Percentiles rank a stretch among this genome's conserved stretches.
Evolutionary conservation across 2,329 filamentous ascomycete species (phyloP).

Genomic region (Colletotrichum zoysiae): DNA sequence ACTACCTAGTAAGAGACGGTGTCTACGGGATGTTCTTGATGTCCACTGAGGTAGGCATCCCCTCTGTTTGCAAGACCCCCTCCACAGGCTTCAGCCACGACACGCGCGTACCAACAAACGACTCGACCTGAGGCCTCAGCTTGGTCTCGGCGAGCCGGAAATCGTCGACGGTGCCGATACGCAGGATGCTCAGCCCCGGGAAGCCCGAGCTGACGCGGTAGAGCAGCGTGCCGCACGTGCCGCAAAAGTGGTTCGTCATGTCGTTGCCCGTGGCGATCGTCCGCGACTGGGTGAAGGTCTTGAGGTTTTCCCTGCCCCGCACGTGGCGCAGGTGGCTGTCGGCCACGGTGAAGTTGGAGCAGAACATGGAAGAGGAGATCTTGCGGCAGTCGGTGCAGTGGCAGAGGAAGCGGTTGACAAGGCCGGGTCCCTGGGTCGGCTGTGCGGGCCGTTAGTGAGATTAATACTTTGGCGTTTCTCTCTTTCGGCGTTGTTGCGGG

Average conservation of each 20-base stretch:
- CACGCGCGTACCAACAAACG: slow-evolving; percentile 35
- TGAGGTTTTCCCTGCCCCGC: slow-evolving; percentile 66
- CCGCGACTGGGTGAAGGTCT: slow-evolving; percentile 57
- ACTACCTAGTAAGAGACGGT: no score
- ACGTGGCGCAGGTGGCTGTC: slow-evolving; percentile 61
- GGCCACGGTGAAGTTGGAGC: slow-evolving; percentile 67
- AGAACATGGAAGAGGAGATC: slow-evolving; percentile 72
- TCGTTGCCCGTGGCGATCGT: slow-evolving; percentile 60
- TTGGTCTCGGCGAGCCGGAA: slow-evolving; percentile 68
- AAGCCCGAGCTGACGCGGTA: slow-evolving; percentile 62
- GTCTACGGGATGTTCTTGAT: no score
- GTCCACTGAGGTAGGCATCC: no score
- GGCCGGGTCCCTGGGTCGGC: slow-evolving; percentile 59
- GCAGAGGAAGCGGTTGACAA: slow-evolving; percentile 67
- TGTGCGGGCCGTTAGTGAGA: slow-evolving; percentile 42
- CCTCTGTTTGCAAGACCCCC: no score
- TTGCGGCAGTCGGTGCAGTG: slow-evolving; percentile 73
- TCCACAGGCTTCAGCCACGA: no score
- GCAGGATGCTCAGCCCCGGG: slow-evolving; percentile 61
- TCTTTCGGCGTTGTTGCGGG: accelerated
- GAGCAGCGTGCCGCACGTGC: slow-evolving; percentile 71
- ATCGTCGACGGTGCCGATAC: slow-evolving; percentile 74
- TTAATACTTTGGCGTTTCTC: not conserved
- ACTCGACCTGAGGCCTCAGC: slow-evolving; percentile 65
- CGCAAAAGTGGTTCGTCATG: slow-evolving; percentile 75